A percentile compares a stretch with the other conserved stretches of the same genome.
phyloP scores from a whole-genome alignment of 805 yeast species.

The Yarrowia sp. region DNA sequence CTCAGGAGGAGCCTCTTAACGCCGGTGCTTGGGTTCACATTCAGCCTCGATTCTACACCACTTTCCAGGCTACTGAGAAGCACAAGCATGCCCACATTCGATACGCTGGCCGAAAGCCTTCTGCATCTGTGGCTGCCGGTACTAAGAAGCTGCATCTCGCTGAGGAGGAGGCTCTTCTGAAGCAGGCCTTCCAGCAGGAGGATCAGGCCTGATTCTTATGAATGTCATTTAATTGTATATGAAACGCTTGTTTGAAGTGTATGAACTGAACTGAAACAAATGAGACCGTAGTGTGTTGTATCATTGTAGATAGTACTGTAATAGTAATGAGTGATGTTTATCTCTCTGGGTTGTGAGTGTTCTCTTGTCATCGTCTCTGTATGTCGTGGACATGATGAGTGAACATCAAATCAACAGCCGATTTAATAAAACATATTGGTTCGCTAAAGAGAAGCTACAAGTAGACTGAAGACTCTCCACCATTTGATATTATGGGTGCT shows the following conservation, averaged over 20 bases:
- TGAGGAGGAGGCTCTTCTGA: slow-evolving; percentile 87
- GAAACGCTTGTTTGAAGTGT: slow-evolving; percentile 27
- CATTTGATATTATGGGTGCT: no score
- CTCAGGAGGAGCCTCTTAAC: slow-evolving; percentile 98
- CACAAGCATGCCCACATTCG: slow-evolving; percentile 67
- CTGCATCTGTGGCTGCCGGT: slow-evolving; percentile 99
- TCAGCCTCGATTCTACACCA: slow-evolving; percentile 81
- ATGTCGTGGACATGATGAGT: no score
- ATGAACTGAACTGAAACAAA: neutral
- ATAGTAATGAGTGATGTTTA: no score
- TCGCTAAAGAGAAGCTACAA: no score
- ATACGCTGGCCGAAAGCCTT: slow-evolving; percentile 97
- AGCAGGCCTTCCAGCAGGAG: slow-evolving; percentile 64
- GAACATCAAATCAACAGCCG: no score
- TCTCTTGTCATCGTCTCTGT: no score
- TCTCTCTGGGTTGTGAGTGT: no score
- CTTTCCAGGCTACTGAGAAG: slow-evolving; percentile 74
- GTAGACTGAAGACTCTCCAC: no score
- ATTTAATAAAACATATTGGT: no score
- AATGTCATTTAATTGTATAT: slow-evolving; percentile 37
- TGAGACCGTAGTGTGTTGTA: neutral
- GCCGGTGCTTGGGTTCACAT: slow-evolving; percentile 89
- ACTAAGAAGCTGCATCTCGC: slow-evolving; percentile 83
- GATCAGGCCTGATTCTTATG: slow-evolving; percentile 11
- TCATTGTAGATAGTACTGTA: no score